These are phyloP conservation scores for Globisporangium cederbergense DNA, from an alignment of 352 stramenopile species.

Conservation along the genomic window DNA sequence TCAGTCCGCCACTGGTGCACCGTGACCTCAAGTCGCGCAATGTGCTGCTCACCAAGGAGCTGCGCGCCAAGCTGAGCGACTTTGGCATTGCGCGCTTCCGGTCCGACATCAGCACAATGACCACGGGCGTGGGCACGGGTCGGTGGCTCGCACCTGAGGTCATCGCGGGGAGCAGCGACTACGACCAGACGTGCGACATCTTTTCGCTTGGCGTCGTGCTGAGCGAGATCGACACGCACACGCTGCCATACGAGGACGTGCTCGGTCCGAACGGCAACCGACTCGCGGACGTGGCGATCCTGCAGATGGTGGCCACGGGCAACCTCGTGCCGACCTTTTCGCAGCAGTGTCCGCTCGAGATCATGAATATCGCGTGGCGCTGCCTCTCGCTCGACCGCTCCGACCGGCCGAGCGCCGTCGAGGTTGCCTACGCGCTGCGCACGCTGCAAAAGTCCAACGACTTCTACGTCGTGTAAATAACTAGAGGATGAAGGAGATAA, in stretches of 20 bases:
- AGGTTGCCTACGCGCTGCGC: too few relatives aligned
- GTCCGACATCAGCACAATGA: slow-evolving; percentile 52
- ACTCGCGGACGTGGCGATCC: too few relatives aligned
- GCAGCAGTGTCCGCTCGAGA: slow-evolving; percentile 30
- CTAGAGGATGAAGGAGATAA: neutral
- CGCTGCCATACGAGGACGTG: too few relatives aligned
- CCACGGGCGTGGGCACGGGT: neutral
- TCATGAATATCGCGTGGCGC: slow-evolving; percentile 12
- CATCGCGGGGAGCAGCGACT: slow-evolving; percentile 9
- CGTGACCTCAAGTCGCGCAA: slow-evolving; percentile 65
- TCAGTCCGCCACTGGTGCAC: slow-evolving; percentile 48
- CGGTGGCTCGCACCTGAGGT: slow-evolving; percentile 6
- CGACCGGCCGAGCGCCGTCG: too few relatives aligned
- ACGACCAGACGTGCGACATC: too few relatives aligned
- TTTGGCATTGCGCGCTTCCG: slow-evolving; percentile 51
- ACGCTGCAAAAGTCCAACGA: slow-evolving; percentile 4
- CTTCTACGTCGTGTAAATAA: slow-evolving; percentile 22
- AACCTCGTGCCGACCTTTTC: slow-evolving; percentile 18
- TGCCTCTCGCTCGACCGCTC: neutral
- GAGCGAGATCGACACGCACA: too few relatives aligned
- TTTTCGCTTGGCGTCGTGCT: too few relatives aligned
- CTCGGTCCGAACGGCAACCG: too few relatives aligned
- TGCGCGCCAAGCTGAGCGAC: slow-evolving; percentile 57
- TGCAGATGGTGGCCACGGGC: too few relatives aligned
- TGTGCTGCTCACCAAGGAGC: slow-evolving; percentile 21